Evolutionary conservation across 2,329 filamentous ascomycete species (phyloP).

Genomic region (Aspergillus ruber): DNA sequence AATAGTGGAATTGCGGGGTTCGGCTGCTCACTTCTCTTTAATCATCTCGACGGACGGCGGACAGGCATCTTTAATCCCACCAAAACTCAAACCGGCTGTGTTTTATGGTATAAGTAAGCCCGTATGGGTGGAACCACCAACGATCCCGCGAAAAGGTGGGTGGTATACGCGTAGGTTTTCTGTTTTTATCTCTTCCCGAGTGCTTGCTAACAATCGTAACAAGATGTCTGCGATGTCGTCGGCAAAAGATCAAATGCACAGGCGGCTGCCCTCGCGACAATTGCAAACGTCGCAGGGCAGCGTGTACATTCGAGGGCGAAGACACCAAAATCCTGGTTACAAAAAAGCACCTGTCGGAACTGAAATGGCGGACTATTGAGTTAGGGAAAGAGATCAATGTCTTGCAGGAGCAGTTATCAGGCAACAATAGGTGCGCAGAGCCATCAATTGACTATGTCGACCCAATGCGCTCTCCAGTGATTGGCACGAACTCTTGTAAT

Average conservation of each 20-base stretch:
- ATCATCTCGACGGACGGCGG: too few species aligned
- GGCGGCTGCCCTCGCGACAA: slow-evolving; percentile 38
- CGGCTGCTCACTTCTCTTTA: too few species aligned
- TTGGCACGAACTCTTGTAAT: too few species aligned
- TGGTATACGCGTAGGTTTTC: too few species aligned
- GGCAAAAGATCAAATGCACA: slow-evolving; percentile 43
- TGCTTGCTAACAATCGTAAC: too few species aligned
- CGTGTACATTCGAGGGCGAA: slow-evolving; percentile 40
- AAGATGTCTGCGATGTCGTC: slow-evolving; percentile 42
- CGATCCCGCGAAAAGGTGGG: too few species aligned
- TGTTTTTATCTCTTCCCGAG: too few species aligned
- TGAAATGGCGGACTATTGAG: slow-evolving; percentile 28
- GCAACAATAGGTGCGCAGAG: not conserved
- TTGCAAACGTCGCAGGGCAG: slow-evolving; percentile 40
- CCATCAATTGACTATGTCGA: slow-evolving; percentile 5
- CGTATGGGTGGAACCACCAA: too few species aligned
- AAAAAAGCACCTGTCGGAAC: not conserved
- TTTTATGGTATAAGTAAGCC: too few species aligned
- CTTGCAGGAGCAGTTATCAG: slow-evolving; percentile 6
- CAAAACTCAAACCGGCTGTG: too few species aligned
- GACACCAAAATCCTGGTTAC: slow-evolving; percentile 47
- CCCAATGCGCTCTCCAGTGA: slow-evolving; percentile 8
- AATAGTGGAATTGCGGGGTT: too few species aligned
- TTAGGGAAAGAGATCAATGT: slow-evolving; percentile 24
- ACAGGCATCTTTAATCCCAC: too few species aligned